Conservation (phyloP, 352 stramenopile genomes). For the Phytophthora idaei region DNA sequence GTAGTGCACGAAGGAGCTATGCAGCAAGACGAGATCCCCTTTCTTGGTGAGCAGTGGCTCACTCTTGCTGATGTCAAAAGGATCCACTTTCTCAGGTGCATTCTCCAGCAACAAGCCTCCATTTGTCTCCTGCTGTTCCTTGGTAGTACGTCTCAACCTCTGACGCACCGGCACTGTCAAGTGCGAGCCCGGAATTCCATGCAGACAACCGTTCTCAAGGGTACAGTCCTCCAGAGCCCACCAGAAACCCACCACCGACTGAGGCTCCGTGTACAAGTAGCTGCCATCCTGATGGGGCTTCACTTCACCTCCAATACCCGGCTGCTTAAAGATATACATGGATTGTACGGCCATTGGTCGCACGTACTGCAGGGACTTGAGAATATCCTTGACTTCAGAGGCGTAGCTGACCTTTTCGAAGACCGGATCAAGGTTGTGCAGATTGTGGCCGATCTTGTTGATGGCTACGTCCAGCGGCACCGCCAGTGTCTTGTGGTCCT, state of each 20-base stretch:
- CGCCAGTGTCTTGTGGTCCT: slow-evolving; percentile 66
- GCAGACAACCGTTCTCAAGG: slow-evolving; percentile 95
- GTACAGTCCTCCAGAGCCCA: slow-evolving; percentile 96
- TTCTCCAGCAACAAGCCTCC: slow-evolving; percentile 64
- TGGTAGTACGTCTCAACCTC: slow-evolving; percentile 77
- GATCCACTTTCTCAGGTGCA: slow-evolving; percentile 47
- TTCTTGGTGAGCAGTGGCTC: slow-evolving; percentile 89
- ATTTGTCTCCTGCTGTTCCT: slow-evolving; percentile 47
- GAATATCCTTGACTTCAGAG: slow-evolving; percentile 68
- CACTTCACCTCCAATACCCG: slow-evolving; percentile 92
- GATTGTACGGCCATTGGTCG: slow-evolving; percentile 92
- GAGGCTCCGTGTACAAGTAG: slow-evolving; percentile 96
- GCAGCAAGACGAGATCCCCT: slow-evolving; percentile 93
- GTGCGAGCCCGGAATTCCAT: slow-evolving; percentile 92
- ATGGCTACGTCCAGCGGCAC: slow-evolving; percentile 81
- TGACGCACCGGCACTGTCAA: slow-evolving; percentile 81
- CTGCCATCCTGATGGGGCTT: slow-evolving; percentile 96
- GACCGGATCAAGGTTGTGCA: slow-evolving; percentile 89
- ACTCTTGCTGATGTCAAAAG: slow-evolving; percentile 62
- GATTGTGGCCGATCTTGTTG: slow-evolving; percentile 97
- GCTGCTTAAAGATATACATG: slow-evolving; percentile 99
- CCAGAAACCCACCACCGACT: slow-evolving; percentile 96
- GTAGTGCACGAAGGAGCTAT: slow-evolving; percentile 94
- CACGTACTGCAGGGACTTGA: slow-evolving; percentile 86
- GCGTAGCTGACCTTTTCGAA: slow-evolving; percentile 91